phyloP scores from a whole-genome alignment of 2,329 filamentous ascomycete species.

The Aspergillus fischeri region DNA sequence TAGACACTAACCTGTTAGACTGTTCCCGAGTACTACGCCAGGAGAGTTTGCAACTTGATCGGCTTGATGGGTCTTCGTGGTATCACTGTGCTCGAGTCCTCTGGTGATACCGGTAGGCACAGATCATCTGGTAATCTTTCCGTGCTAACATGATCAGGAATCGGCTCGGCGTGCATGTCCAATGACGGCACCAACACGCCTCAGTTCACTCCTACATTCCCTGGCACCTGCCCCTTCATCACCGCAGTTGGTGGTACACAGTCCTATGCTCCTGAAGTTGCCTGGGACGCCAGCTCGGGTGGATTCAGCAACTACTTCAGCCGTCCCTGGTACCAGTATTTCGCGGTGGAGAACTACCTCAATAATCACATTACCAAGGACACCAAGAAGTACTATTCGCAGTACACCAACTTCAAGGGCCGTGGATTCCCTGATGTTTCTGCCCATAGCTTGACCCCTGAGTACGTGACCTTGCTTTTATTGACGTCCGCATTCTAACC shows the following conservation, averaged over 20 bases:
- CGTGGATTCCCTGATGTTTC: slow-evolving; percentile 57
- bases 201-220: slow-evolving; percentile 60
- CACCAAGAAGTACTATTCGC: slow-evolving; percentile 38
- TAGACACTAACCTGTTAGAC: slow-evolving; percentile 39
- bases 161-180: slow-evolving; percentile 53
- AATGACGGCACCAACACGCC: slow-evolving; percentile 57
- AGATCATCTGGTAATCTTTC: neutral
- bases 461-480: slow-evolving; percentile 41
- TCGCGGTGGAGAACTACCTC: slow-evolving; percentile 44
- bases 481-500: neutral
- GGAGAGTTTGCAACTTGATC: slow-evolving; percentile 60
- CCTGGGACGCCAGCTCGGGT: slow-evolving; percentile 43
- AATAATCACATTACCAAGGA: slow-evolving; percentile 27
- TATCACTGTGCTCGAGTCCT: slow-evolving; percentile 61
- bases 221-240: slow-evolving; percentile 64
- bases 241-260: slow-evolving; percentile 62
- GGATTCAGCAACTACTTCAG: slow-evolving; percentile 53
- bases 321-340: slow-evolving; percentile 46
- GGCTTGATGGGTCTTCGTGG: slow-evolving; percentile 64
- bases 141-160: slow-evolving; percentile 34
- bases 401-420: slow-evolving; percentile 48
- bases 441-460: slow-evolving; percentile 49
- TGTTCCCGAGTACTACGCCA: slow-evolving; percentile 58
- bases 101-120: slow-evolving; percentile 47
- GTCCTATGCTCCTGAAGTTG: slow-evolving; percentile 46